A percentile compares a stretch with the other conserved stretches of the same genome.
Conservation (phyloP, 352 stramenopile species). For the Globisporangium polare region DNA sequence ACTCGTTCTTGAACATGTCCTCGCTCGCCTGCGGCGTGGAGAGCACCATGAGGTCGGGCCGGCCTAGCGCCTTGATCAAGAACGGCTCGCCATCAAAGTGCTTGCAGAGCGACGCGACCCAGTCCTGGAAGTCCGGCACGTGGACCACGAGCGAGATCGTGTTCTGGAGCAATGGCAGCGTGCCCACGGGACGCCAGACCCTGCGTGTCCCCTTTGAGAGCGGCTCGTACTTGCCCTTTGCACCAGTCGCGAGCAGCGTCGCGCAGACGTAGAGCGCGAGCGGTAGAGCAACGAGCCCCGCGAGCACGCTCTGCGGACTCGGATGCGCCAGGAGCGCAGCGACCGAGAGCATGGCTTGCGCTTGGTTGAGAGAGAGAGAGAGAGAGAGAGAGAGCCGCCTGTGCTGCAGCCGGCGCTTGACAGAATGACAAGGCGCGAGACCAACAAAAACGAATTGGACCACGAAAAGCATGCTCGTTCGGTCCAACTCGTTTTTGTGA, state of each 20-base stretch:
- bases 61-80: conserved; percentile 27
- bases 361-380: too few relatives aligned
- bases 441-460: too few relatives aligned
- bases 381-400: too few relatives aligned
- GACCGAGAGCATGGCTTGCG: too few relatives aligned
- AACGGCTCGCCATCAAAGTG: conserved; percentile 31
- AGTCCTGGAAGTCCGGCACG: conserved; percentile 35
- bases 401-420: too few relatives aligned
- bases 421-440: too few relatives aligned
- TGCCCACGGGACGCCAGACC: conserved; percentile 15
- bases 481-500: too few relatives aligned
- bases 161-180: conserved; percentile 31
- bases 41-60: conserved; percentile 28
- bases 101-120: conserved; percentile 27
- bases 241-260: neutral
- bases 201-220: conserved; percentile 1
- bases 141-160: conserved; percentile 34
- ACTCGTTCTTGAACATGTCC: conserved; percentile 47
- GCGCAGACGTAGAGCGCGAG: conserved; percentile 9
- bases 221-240: neutral
- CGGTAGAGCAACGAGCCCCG: neutral
- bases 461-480: too few relatives aligned
- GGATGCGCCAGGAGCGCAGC: neutral
- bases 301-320: neutral
- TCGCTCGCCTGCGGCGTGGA: conserved; percentile 40